These are phyloP conservation scores for Rhodotorula babjevae DNA, from an alignment of 768 basidiomycete genomes.

Conservation along the genomic window DNA sequence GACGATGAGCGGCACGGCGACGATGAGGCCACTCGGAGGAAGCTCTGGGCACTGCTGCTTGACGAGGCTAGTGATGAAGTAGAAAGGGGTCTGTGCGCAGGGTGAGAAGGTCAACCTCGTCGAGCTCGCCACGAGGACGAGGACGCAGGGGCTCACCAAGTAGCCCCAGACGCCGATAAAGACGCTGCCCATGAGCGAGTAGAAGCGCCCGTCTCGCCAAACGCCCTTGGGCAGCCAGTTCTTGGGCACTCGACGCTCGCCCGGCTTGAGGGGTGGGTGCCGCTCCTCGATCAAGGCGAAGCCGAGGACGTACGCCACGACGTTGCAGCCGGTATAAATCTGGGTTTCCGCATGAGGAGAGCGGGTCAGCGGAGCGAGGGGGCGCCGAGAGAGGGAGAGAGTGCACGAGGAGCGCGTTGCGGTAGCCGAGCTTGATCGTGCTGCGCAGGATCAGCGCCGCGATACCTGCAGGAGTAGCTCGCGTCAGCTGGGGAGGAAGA, in stretches of 20 bases:
- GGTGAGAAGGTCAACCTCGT: background rate
- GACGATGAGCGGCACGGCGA: slow-evolving; percentile 23
- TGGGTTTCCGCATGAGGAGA: too few relatives aligned
- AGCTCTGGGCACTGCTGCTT: slow-evolving; percentile 1
- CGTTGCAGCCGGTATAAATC: slow-evolving; percentile 20
- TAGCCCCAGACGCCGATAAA: background rate
- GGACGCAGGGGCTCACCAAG: background rate
- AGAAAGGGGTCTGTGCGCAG: background rate
- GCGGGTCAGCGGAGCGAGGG: too few relatives aligned
- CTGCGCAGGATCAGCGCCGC: slow-evolving; percentile 36
- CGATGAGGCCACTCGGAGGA: slow-evolving; percentile 5
- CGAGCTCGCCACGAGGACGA: too few relatives aligned
- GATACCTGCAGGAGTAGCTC: too few relatives aligned
- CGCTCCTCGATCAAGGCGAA: background rate
- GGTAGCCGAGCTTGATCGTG: slow-evolving; percentile 40
- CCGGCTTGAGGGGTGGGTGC: slow-evolving; percentile 8
- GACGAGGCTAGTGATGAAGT: slow-evolving; percentile 16
- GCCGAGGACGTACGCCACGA: slow-evolving; percentile 4
- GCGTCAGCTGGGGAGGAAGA: too few relatives aligned
- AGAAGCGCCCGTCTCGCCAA: slow-evolving; percentile 13
- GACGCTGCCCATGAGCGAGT: background rate
- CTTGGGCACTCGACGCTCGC: slow-evolving; percentile 4
- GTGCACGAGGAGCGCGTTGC: slow-evolving; percentile 42
- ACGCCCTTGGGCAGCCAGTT: slow-evolving; percentile 18
- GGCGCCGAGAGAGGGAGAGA: too few relatives aligned